Evolutionary conservation across 2,329 filamentous ascomycete genomes (phyloP), one percentile per base, ranked within the genome.

Genomic region (Venturia effusa): DNA sequence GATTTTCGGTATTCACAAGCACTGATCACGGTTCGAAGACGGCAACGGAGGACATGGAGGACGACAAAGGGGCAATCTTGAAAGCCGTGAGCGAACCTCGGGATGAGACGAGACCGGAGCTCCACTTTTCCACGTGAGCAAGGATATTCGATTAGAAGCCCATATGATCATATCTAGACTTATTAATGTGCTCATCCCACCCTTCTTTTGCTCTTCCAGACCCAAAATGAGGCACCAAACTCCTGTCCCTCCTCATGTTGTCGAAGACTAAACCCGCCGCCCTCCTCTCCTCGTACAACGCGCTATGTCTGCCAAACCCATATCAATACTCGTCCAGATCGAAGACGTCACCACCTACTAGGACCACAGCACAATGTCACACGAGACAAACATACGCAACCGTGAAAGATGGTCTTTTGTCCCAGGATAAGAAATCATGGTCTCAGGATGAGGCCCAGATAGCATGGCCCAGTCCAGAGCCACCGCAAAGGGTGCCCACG

Each of bases 401-500:
- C 73, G 74, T 64, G 73, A 72, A 67, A 68, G 72, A 59, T 69
- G 71, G 64, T 64, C 66, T 24, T 43, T 17, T 4, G 19, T 7
- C 51, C 3, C 19, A 34, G 51, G 37, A 41, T 41, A 60, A 41
- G 34, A 57, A 54, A 19, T 22, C 22, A 39, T 30, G 11, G 32
- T 57, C 48, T 6, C 48, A 19, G 37, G 51, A 39, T 15, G 34
- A 40, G 17, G 27, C 45, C 17, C 48, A 45, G 4, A 32, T 54
- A 30, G 19, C 24, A 34, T 64, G 62, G 62, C 62, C 62, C 3
- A n/a, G 5, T 22, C 22, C 55, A 54, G 40, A 64, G 63, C 40
- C 51, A 17, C 62, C 62, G 3, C 62, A 57, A 1, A 61, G 34
- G 17, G 39, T 60, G 32, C 90, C 89, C 0, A 93, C 92, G 0